Conservation (phyloP, 768 basidiomycete species). For the Naganishia friedmannii region DNA sequence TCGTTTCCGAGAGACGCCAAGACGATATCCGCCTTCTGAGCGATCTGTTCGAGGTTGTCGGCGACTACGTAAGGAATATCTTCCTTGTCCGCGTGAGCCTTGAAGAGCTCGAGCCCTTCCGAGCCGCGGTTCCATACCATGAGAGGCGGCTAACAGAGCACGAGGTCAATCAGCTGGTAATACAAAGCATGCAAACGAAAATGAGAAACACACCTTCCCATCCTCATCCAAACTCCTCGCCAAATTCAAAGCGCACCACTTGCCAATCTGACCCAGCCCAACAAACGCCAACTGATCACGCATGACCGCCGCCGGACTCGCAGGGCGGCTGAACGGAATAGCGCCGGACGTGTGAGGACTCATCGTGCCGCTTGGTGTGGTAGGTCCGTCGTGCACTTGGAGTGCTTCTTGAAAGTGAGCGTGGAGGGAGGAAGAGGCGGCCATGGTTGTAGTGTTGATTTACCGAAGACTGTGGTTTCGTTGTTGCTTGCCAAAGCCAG, state of each 20-base stretch:
- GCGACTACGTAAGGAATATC: constrained; percentile 65
- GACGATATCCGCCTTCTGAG: constrained; percentile 65
- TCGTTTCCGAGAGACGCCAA: constrained; percentile 73
- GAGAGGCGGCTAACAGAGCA: constrained; percentile 58
- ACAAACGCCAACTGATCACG: constrained; percentile 38
- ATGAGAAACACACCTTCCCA: constrained; percentile 31
- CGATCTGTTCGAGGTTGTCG: constrained; percentile 61
- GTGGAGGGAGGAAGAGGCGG: constrained; percentile 24
- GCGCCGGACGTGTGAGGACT: constrained; percentile 17
- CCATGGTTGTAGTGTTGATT: not conserved
- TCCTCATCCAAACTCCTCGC: constrained; percentile 55
- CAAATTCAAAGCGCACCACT: constrained; percentile 73
- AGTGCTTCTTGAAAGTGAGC: constrained; percentile 17
- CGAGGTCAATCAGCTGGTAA: constrained; percentile 41
- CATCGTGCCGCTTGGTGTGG: constrained; percentile 13
- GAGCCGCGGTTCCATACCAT: constrained; percentile 73
- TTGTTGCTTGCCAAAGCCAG: no score
- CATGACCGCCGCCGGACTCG: constrained; percentile 39
- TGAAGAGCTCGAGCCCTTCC: constrained; percentile 52
- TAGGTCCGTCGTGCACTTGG: constrained; percentile 5
- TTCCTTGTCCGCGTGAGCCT: constrained; percentile 61
- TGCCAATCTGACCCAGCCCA: constrained; percentile 32
- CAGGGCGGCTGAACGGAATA: constrained; percentile 49
- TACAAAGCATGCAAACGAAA: not conserved
- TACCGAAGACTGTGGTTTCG: no score